phyloP scores from a whole-genome alignment of 352 stramenopile genomes.

The Globisporangium rhizosaccharum region DNA sequence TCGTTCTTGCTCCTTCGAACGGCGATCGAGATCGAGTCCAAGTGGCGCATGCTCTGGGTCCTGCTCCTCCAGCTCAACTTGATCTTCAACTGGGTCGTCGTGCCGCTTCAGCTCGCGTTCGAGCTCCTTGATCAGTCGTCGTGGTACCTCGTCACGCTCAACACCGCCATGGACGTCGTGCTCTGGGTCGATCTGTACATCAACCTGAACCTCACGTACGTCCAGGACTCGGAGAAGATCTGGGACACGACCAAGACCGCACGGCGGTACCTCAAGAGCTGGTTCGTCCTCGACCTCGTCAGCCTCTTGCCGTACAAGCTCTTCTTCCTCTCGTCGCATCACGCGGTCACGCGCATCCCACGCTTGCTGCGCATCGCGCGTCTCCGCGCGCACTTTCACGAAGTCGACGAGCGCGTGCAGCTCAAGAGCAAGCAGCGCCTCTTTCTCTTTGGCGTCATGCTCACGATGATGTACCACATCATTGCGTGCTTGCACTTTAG shows the following conservation, averaged over 20 bases:
- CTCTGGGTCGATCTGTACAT: conserved; percentile 46
- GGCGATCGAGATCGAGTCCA: conserved; percentile 31
- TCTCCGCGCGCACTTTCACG: conserved; percentile 28
- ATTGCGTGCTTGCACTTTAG: conserved; percentile 49
- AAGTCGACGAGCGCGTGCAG: conserved; percentile 30
- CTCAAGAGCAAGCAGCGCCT: conserved; percentile 34
- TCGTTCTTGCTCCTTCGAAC: conserved; percentile 26
- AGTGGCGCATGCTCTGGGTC: conserved; percentile 39
- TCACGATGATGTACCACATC: conserved; percentile 51
- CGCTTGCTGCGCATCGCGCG: conserved; percentile 29
- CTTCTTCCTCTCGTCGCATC: conserved; percentile 18
- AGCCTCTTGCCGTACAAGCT: conserved; percentile 34
- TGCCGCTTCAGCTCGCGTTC: conserved; percentile 49
- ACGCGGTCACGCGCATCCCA: conserved; percentile 19
- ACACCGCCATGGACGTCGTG: conserved; percentile 24
- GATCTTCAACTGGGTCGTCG: conserved; percentile 49
- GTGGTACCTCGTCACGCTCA: conserved; percentile 27
- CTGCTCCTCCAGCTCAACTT: conserved; percentile 25
- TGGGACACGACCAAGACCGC: conserved; percentile 28
- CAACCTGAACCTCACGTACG: conserved; percentile 45
- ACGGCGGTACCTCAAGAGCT: conserved; percentile 27
- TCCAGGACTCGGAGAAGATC: conserved; percentile 41
- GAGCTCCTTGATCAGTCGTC: conserved; percentile 36
- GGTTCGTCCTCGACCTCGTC: conserved; percentile 28
- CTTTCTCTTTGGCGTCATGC: conserved; percentile 27